A percentile compares a stretch with the other conserved stretches of the same genome.
phyloP scores from a whole-genome alignment of 176 grass and related monocot species.

The Poa pratensis region DNA sequence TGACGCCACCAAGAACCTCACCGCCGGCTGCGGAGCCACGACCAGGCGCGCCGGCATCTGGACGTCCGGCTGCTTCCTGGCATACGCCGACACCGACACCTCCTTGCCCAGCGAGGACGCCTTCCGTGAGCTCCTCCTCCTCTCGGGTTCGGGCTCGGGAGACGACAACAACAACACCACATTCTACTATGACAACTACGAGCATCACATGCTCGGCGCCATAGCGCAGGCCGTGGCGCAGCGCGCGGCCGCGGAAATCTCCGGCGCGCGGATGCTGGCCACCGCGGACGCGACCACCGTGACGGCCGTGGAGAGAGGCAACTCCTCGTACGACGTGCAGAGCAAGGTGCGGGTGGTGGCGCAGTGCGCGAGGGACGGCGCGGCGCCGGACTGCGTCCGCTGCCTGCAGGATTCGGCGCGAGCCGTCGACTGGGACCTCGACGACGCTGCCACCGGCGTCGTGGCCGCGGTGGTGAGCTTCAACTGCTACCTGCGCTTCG shows the following conservation, averaged over 20 bases:
- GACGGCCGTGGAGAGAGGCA: no score
- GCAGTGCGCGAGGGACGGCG: neutral
- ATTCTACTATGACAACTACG: neutral
- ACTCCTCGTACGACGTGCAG: no score
- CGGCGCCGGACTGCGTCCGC: neutral
- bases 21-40: neutral
- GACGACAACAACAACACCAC: neutral
- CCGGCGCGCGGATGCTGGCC: neutral
- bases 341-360: no score
- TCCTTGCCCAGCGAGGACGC: constrained; percentile 3
- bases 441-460: neutral
- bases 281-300: neutral
- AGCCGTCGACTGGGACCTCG: neutral
- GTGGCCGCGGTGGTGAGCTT: neutral
- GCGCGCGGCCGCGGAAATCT: neutral
- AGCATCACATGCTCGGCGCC: neutral
- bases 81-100: constrained; percentile 25
- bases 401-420: neutral
- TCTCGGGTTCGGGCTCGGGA: neutral
- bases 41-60: constrained; percentile 5
- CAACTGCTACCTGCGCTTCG: neutral
- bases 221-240: neutral
- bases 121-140: neutral
- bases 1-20: neutral
- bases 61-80: neutral